Conservation (phyloP, 176 grass and related monocot genomes). For the Lolium multiflorum region DNA sequence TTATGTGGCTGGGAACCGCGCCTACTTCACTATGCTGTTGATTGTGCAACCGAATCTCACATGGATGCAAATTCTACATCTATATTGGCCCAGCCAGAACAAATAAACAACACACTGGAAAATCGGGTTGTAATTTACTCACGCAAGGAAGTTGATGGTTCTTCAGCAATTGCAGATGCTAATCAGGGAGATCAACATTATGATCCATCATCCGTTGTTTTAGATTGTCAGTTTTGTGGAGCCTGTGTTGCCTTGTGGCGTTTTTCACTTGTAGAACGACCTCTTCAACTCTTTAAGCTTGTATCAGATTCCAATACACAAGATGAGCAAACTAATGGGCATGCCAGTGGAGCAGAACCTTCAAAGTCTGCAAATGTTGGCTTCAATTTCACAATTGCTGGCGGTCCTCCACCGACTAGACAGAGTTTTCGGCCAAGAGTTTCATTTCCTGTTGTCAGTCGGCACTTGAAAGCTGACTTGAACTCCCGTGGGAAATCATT, state of each 20-base stretch:
- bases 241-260: constrained; percentile 91
- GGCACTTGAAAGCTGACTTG: constrained; percentile 74
- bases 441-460: constrained; percentile 88
- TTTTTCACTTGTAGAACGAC: constrained; percentile 66
- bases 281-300: constrained; percentile 81
- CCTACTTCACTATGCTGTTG: constrained; percentile 83
- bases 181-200: constrained; percentile 51
- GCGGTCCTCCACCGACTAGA: constrained; percentile 82
- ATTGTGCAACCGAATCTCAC: constrained; percentile 66
- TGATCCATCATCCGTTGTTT: constrained; percentile 82
- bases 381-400: constrained; percentile 90
- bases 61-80: constrained; percentile 43
- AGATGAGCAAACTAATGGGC: constrained; percentile 56
- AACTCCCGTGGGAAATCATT: constrained; percentile 37
- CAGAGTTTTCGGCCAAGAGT: constrained; percentile 85
- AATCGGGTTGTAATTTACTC: constrained; percentile 57
- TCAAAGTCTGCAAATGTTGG: constrained; percentile 56
- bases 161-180: constrained; percentile 33
- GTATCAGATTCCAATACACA: constrained; percentile 60
- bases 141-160: constrained; percentile 51
- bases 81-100: constrained; percentile 50
- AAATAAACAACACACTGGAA: constrained; percentile 45
- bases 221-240: constrained; percentile 96
- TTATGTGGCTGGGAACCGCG: constrained; percentile 92
- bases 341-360: constrained; percentile 49